These are phyloP conservation scores for Amylocystis lapponica DNA, from an alignment of 768 basidiomycete genomes.

Conservation along the genomic window DNA sequence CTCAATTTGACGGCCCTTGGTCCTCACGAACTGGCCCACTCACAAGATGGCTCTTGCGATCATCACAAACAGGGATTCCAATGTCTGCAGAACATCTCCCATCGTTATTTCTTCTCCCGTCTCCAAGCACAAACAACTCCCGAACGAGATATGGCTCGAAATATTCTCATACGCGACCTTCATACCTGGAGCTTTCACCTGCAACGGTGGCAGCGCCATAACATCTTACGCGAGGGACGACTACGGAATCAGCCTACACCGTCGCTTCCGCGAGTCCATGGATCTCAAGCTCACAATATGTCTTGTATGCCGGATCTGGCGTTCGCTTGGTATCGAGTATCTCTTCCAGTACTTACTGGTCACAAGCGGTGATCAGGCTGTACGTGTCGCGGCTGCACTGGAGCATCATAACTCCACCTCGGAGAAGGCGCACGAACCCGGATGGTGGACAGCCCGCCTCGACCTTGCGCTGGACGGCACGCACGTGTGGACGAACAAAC, in stretches of 20 bases:
- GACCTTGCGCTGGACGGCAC: slow-evolving; percentile 15
- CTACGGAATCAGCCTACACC: slow-evolving; percentile 10
- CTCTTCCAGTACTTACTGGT: slow-evolving; percentile 12
- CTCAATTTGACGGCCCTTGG: too few relatives aligned
- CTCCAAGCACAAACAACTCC: too few relatives aligned
- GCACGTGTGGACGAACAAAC: slow-evolving; percentile 9
- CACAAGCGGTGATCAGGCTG: slow-evolving; percentile 13
- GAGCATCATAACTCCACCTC: background rate
- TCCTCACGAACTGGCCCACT: too few relatives aligned
- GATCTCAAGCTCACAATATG: slow-evolving; percentile 8
- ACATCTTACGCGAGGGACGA: slow-evolving; percentile 8
- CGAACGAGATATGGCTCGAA: slow-evolving; percentile 10
- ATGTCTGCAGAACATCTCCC: too few relatives aligned
- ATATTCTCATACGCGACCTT: slow-evolving; percentile 11
- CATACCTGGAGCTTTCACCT: slow-evolving; percentile 10
- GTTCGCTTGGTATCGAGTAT: slow-evolving; percentile 4
- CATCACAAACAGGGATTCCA: too few relatives aligned
- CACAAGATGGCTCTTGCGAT: too few relatives aligned
- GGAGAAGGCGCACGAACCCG: background rate
- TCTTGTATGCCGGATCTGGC: slow-evolving; percentile 15
- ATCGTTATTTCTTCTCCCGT: too few relatives aligned
- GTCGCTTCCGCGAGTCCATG: slow-evolving; percentile 10
- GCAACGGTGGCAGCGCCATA: slow-evolving; percentile 3
- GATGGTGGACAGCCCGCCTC: slow-evolving; percentile 9
- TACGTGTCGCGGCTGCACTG: slow-evolving; percentile 4